phyloP scores from a whole-genome alignment of 257 asterid genomes.

The Lavandula angustifolia region DNA sequence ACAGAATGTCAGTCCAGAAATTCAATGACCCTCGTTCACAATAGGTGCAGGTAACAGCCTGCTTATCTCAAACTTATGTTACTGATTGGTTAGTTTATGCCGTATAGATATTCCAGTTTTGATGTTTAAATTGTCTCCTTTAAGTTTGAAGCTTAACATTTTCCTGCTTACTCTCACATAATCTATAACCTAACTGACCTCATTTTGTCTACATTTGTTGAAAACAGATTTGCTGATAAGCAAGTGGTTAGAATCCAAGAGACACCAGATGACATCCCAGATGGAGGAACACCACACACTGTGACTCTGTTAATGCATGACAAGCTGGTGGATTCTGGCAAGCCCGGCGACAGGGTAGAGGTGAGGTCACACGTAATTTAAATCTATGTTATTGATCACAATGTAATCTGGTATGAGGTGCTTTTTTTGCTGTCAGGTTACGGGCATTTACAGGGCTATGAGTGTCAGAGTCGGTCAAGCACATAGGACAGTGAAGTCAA shows the following conservation, averaged over 20 bases:
- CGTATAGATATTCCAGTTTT: slow-evolving; percentile 2
- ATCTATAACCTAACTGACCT: slow-evolving; percentile 10
- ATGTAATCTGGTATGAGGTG: slow-evolving; percentile 31
- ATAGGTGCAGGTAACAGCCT: slow-evolving; percentile 84
- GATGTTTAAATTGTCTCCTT: neutral
- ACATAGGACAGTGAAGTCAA: slow-evolving; percentile 96
- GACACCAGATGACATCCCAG: slow-evolving; percentile 97
- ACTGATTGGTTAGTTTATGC: neutral
- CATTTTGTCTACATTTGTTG: neutral
- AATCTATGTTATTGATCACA: slow-evolving; percentile 3
- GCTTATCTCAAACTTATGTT: neutral
- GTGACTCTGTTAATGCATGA: slow-evolving; percentile 98
- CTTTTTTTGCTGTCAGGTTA: slow-evolving; percentile 58
- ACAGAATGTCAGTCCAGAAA: slow-evolving; percentile 84
- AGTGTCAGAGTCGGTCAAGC: slow-evolving; percentile 89
- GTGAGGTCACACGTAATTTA: slow-evolving; percentile 43
- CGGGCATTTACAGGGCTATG: slow-evolving; percentile 98
- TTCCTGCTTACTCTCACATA: neutral
- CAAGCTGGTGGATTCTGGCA: slow-evolving; percentile 92
- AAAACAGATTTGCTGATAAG: slow-evolving; percentile 84
- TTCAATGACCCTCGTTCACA: slow-evolving; percentile 94
- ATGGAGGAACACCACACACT: slow-evolving; percentile 99
- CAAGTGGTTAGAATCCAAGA: slow-evolving; percentile 98
- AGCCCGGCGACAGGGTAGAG: slow-evolving; percentile 99
- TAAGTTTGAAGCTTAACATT: slow-evolving; percentile 4